Evolutionary conservation across 164 flowering plant species (phyloP), one percentile per base, ranked within the genome.

Genomic region (Euptelea pleiosperma): DNA sequence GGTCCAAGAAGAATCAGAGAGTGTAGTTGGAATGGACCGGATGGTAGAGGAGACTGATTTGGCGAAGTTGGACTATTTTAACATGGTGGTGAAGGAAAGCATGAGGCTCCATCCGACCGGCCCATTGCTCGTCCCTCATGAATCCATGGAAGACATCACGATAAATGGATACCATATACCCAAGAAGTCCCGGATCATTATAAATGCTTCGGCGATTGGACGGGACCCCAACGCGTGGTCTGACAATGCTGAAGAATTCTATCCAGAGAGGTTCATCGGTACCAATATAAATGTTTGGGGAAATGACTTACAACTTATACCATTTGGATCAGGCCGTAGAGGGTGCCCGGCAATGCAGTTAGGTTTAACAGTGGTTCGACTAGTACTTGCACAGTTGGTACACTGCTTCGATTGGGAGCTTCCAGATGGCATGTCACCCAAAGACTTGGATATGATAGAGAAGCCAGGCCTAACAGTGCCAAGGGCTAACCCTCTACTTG

Each of bases 361-460:
- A 4, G 59, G 25, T 2, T 8, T 57, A 18, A 31, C 26, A 29
- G 12, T 31, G 10, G 61, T 57, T 57, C 29, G 12, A 30, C 28
- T 57, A 12, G 18, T 57, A 18, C 0, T 57, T 9, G 47, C 61
- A 8, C 61, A 57, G 19, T 6, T 57, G 10, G 35, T 57, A 3
- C 61, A 57, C 21, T 57, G 61, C 39, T 57, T 57, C 40, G 18
- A 57, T 15, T 57, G 24, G 49, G 29, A 57, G n/a, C 61, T 57
- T 44, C 61, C 61, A 3, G 2, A 57, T 57, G 51, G 51, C 7
- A 19, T 44, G 29, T 57, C 61, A 3, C 51, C 51, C 8, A 6
- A n/a, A 18, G 61, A 57, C 22, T 41, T 55, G 10, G 59, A 55
- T 16, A 41, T 55, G 59, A 41, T 7, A 8, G 59, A 55, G 35